phyloP scores from a whole-genome alignment of 495 filamentous ascomycete species.

The Podospora australis region DNA sequence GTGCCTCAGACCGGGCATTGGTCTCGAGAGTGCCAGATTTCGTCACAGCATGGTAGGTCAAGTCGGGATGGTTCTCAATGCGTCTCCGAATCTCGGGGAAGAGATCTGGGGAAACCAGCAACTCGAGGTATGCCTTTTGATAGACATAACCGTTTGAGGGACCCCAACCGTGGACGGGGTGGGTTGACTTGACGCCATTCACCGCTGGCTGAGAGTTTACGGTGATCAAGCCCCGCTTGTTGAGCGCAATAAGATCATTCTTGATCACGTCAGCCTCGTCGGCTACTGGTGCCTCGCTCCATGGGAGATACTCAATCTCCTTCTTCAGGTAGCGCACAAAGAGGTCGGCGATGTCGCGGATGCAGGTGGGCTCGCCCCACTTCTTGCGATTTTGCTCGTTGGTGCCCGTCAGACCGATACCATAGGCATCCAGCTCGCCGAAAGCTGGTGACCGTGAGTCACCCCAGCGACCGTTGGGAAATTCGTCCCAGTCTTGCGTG shows the following conservation, averaged over 20 bases:
- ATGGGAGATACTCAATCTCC: slow-evolving; percentile 76
- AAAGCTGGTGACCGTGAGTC: slow-evolving; percentile 96
- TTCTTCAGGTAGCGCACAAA: slow-evolving; percentile 79
- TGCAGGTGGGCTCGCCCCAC: slow-evolving; percentile 78
- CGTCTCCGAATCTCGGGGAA: slow-evolving; percentile 72
- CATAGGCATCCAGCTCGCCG: slow-evolving; percentile 92
- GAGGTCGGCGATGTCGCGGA: slow-evolving; percentile 73
- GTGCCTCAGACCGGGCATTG: slow-evolving; percentile 77
- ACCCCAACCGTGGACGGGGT: slow-evolving; percentile 89
- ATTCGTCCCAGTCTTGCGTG: slow-evolving; percentile 99
- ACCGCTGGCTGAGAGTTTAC: slow-evolving; percentile 98
- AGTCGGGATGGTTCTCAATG: slow-evolving; percentile 68
- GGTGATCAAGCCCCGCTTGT: slow-evolving; percentile 80
- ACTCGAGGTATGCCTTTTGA: slow-evolving; percentile 95
- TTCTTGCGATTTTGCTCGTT: slow-evolving; percentile 95
- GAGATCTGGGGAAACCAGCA: slow-evolving; percentile 73
- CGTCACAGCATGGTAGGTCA: slow-evolving; percentile 91
- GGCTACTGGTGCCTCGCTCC: slow-evolving; percentile 86
- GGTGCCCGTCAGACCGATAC: slow-evolving; percentile 89
- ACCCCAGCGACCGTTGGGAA: slow-evolving; percentile 98
- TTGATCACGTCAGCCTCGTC: slow-evolving; percentile 73
- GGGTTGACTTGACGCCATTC: slow-evolving; percentile 81
- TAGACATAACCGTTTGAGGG: slow-evolving; percentile 94
- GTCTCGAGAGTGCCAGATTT: slow-evolving; percentile 73
- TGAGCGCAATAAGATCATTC: slow-evolving; percentile 69